Conservation (phyloP, 208 protist genomes). For the Vickermania spadyakhi region DNA sequence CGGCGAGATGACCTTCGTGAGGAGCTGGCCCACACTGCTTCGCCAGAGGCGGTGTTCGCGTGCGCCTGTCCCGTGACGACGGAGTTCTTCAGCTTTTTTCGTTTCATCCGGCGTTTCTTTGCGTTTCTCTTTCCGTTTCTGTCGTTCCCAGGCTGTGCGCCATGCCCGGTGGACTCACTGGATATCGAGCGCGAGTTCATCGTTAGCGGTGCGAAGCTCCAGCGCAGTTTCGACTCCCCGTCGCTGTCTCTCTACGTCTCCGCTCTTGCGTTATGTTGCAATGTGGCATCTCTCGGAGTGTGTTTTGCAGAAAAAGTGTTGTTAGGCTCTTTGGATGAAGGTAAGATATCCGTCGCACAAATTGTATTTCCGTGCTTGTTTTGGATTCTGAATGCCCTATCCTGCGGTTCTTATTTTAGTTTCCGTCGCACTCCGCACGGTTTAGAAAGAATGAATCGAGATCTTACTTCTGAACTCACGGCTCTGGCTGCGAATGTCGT, state of each 20-base stretch:
- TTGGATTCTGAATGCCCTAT: slow-evolving; percentile 40
- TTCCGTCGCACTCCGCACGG: slow-evolving; percentile 55
- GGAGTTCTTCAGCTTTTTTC: slow-evolving; percentile 37
- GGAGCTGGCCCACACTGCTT: slow-evolving; percentile 4
- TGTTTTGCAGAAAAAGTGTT: slow-evolving; percentile 31
- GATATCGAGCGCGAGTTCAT: slow-evolving; percentile 77
- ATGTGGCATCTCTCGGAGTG: slow-evolving; percentile 31
- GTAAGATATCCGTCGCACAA: slow-evolving; percentile 36
- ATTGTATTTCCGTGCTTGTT: slow-evolving; percentile 58
- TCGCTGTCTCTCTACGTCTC: slow-evolving; percentile 29
- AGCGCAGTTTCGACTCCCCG: slow-evolving; percentile 50
- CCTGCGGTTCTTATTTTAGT: slow-evolving; percentile 39
- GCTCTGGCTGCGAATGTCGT: slow-evolving; percentile 61
- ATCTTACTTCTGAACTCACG: slow-evolving; percentile 47
- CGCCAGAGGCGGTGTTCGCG: slow-evolving; percentile 30
- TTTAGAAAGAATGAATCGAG: slow-evolving; percentile 59
- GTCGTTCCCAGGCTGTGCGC: slow-evolving; percentile 42
- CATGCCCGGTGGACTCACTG: slow-evolving; percentile 37
- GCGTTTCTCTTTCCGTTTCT: slow-evolving; percentile 76
- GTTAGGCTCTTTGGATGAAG: slow-evolving; percentile 30
- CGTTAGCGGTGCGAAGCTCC: slow-evolving; percentile 63
- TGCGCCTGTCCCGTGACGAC: slow-evolving; percentile 35
- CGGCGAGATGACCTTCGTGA: slow-evolving; percentile 1
- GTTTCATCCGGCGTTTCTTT: slow-evolving; percentile 20
- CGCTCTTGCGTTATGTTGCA: slow-evolving; percentile 31